Conservation (phyloP, 2,329 filamentous ascomycete genomes). For the Pestalotiopsis sp. region DNA sequence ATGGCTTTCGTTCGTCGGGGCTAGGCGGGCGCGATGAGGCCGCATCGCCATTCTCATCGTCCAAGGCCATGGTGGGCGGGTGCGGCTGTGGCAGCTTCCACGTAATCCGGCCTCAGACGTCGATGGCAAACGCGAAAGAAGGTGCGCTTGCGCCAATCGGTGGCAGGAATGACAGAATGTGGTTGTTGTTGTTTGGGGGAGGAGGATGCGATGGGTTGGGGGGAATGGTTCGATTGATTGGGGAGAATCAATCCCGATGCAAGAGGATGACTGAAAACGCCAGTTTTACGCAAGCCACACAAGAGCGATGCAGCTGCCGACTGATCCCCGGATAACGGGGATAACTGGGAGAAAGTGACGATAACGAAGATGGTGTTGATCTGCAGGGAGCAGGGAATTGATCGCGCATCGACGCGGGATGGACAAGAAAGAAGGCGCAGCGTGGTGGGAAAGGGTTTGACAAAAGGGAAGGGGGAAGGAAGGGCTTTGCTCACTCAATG, state of each 20-base stretch:
- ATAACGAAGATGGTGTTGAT: background rate
- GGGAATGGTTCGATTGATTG: background rate
- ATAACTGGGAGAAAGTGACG: background rate
- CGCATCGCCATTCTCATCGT: conserved; percentile 17
- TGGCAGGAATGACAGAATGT: background rate
- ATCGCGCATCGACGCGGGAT: background rate
- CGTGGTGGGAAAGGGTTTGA: background rate
- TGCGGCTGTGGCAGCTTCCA: background rate
- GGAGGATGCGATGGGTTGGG: background rate
- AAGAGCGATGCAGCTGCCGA: background rate
- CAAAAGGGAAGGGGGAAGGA: background rate
- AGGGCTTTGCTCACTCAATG: background rate
- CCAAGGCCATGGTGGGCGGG: conserved; percentile 8
- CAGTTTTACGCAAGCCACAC: background rate
- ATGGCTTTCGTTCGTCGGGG: conserved; percentile 9
- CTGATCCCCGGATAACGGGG: no score
- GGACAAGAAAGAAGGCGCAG: background rate
- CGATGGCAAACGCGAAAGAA: background rate
- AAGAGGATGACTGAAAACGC: background rate
- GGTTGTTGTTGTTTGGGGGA: background rate
- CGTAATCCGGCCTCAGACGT: background rate
- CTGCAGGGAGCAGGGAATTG: background rate
- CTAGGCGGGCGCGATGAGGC: conserved; percentile 16
- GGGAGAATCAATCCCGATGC: background rate
- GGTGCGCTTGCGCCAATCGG: background rate